These are phyloP conservation scores for Neofusicoccum parvum DNA, from an alignment of 2,329 filamentous ascomycete genomes.

Conservation along the genomic window DNA sequence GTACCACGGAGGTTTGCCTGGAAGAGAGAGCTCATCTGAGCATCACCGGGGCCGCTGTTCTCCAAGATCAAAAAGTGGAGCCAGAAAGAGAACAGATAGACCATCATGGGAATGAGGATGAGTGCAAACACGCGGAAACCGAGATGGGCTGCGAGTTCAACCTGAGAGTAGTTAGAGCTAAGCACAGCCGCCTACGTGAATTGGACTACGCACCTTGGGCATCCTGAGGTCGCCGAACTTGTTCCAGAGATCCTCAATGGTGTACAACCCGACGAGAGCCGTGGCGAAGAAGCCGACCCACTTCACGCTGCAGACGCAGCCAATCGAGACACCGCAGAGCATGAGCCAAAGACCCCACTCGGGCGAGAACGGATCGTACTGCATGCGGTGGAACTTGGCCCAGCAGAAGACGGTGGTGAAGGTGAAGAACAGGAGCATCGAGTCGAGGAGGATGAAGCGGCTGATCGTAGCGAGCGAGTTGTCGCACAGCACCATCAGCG, in stretches of 20 bases:
- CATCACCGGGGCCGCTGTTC: constrained; percentile 92
- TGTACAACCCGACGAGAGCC: constrained; percentile 92
- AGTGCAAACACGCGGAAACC: constrained; percentile 79
- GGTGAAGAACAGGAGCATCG: constrained; percentile 98
- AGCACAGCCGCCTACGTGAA: neutral
- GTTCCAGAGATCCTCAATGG: constrained; percentile 93
- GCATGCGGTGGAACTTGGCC: constrained; percentile 91
- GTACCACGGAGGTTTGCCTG: constrained; percentile 95
- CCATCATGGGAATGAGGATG: constrained; percentile 83
- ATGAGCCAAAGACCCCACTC: constrained; percentile 97
- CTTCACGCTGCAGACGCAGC: constrained; percentile 98
- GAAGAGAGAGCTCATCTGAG: constrained; percentile 99
- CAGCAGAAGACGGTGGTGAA: constrained; percentile 96
- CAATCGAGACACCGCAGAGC: constrained; percentile 91
- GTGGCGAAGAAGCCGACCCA: constrained; percentile 97
- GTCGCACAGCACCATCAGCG: constrained; percentile 96
- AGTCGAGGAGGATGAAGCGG: constrained; percentile 96
- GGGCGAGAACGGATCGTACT: constrained; percentile 79
- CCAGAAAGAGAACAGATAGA: constrained; percentile 96
- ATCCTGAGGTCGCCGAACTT: constrained; percentile 96
- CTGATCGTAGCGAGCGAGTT: constrained; percentile 99
- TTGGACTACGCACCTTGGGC: constrained; percentile 64
- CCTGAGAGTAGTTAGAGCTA: constrained; percentile 44
- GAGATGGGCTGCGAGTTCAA: constrained; percentile 73
- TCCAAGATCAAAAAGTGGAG: constrained; percentile 92